Evolutionary conservation across 2,329 filamentous ascomycete species (phyloP).

Genomic region (Xylaria sp.): DNA sequence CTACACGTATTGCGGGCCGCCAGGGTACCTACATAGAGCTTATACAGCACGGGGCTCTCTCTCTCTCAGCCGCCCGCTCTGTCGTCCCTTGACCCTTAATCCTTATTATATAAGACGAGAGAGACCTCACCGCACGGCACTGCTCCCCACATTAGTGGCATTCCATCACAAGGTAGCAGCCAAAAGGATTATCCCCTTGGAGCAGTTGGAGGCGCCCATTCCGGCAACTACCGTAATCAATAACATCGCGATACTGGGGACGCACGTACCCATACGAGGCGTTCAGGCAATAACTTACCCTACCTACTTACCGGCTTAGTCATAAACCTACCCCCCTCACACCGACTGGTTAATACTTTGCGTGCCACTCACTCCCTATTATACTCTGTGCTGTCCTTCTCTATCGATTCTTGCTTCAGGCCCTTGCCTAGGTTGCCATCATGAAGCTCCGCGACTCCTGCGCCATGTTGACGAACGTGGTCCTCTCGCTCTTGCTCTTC

Average conservation of each 20-base stretch:
- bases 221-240: not conserved
- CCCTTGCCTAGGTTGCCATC: constrained; percentile 12
- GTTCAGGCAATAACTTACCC: not conserved
- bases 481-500: constrained; percentile 45
- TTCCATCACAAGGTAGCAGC: not conserved
- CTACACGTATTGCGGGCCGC: not conserved
- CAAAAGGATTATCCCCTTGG: not conserved
- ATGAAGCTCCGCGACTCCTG: constrained; percentile 21
- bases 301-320: constrained; percentile 1
- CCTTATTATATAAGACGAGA: not conserved
- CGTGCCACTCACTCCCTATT: no score
- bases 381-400: constrained; percentile 10
- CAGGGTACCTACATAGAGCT: not conserved
- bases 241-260: constrained; percentile 9
- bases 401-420: constrained; percentile 19
- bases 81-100: not conserved
- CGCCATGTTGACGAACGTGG: constrained; percentile 30
- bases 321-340: constrained; percentile 11
- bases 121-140: not conserved
- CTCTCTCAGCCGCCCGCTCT: not conserved
- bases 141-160: not conserved
- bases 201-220: constrained; percentile 14
- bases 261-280: constrained; percentile 6
- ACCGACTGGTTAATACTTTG: constrained; percentile 12
- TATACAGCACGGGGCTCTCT: not conserved